Base-by-base conservation (phyloP, 768 basidiomycete genomes). In the Chalciporus pseudorubinellus region DNA sequence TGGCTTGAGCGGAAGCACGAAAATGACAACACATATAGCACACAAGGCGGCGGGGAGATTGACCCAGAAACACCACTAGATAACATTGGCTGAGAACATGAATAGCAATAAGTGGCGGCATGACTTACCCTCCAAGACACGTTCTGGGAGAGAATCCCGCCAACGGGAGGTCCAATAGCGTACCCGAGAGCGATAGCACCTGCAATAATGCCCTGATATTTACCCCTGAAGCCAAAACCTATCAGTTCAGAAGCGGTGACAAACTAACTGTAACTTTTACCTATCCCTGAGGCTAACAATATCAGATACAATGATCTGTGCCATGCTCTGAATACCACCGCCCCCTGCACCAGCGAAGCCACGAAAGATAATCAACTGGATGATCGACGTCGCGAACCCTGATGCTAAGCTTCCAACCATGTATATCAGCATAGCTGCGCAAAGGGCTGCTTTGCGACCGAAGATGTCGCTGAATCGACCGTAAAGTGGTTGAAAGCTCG, bases 181-280 rank as follows among this genome's bases (percentile, higher is more conserved):
- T 83, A 87, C 4, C 85, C 83, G 11, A 84, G 66, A 33, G 60
- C 58, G 14, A 80, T 73, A 12, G 80, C 74, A 5, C 75, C 80
- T 3, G 83, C 81, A 19, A 85, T 83, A 31, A 89, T 84, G 1
- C 88, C 88, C 58, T 87, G 85, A 59, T 88, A 90, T 69, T 89
- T 89, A 21, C 87, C 87, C 55, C 83, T 83, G 54, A 16, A 44
- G 46, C 52, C 19, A 6, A 1, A 9, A 16, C 8, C 14, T 1
- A 16, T 31, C 12, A 31, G 33, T 29, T 36, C 19, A 21, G 44
- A 24, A 11, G 29, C 7, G 29, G 13, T 7, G 10, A 31, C 2
- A 22, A 29, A 18, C 21, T 3, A 10, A 36, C 49, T 22, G 36
- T 20, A 43, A 63, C 71, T 24, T 31, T 31, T 45, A 80, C 84